Conservation (phyloP, 306 rosid species). For the Cucumis sativus region DNA sequence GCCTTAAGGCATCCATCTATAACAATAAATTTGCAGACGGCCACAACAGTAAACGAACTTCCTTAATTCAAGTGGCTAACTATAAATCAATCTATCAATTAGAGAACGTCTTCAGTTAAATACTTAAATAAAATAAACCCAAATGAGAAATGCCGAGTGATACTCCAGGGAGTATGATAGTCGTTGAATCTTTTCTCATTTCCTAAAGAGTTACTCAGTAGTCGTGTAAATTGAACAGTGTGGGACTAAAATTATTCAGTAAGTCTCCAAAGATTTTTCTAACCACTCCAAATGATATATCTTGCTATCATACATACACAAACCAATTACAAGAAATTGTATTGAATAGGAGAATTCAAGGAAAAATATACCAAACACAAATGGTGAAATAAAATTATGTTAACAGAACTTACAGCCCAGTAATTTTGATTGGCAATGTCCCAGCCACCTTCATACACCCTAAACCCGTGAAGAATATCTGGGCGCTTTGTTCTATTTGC, state of each 20-base stretch:
- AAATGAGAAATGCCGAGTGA: neutral
- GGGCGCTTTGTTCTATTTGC: constrained; percentile 75
- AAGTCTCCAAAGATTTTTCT: neutral
- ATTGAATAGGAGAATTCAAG: neutral
- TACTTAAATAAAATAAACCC: neutral
- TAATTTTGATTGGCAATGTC: constrained; percentile 65
- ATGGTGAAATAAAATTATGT: neutral
- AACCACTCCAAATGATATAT: neutral
- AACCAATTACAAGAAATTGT: neutral
- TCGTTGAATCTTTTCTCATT: neutral
- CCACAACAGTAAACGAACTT: neutral
- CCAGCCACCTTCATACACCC: constrained; percentile 73
- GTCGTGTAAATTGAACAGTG: neutral
- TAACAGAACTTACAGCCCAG: constrained; percentile 77
- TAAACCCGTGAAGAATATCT: constrained; percentile 58
- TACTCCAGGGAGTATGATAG: neutral
- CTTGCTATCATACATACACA: neutral
- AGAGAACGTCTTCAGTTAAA: neutral
- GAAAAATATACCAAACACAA: neutral
- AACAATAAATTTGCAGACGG: neutral
- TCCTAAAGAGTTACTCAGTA: neutral
- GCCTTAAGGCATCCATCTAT: neutral
- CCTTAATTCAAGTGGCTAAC: neutral
- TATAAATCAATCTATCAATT: neutral
- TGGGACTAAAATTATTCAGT: neutral